Evolutionary conservation across 257 asterid species (phyloP).

Genomic region (Nicotiana tabacum): DNA sequence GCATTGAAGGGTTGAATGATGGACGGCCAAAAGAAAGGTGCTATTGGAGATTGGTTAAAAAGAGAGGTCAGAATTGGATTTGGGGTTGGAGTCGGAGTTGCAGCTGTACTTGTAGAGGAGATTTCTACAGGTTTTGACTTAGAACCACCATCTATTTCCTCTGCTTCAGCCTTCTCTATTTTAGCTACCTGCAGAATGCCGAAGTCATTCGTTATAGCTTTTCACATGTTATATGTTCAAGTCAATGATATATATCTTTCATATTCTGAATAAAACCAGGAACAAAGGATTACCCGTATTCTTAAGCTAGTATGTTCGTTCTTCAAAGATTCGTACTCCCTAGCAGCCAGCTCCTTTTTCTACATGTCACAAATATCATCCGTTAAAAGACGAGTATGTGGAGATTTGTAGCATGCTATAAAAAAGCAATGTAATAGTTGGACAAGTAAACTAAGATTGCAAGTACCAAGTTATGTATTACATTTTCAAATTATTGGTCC

Average conservation of each 20-base stretch:
- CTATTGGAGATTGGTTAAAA: conserved; percentile 29
- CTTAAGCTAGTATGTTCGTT: conserved; percentile 34
- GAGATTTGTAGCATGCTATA: background rate
- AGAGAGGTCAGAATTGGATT: conserved; percentile 16
- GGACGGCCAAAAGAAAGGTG: conserved; percentile 51
- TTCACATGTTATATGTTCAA: background rate
- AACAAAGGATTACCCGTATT: conserved; percentile 24
- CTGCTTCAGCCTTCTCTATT: conserved; percentile 23
- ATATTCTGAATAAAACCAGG: background rate
- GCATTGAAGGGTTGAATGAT: conserved; percentile 27
- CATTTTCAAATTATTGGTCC: background rate
- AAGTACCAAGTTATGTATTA: background rate
- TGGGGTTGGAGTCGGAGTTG: conserved; percentile 17
- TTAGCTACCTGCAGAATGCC: conserved; percentile 38
- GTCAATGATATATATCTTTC: background rate
- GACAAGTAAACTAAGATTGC: background rate
- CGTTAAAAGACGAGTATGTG: background rate
- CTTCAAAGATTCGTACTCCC: conserved; percentile 36
- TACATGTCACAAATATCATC: conserved; percentile 20
- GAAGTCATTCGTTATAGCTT: background rate
- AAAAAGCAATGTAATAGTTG: background rate
- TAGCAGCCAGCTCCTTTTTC: conserved; percentile 54
- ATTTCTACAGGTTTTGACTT: conserved; percentile 4
- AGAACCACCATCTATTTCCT: conserved; percentile 18
- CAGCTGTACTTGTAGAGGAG: conserved; percentile 18